Evolutionary conservation across 371 early-diverging fungal genomes (phyloP).

Genomic region (Mortierella sp.): DNA sequence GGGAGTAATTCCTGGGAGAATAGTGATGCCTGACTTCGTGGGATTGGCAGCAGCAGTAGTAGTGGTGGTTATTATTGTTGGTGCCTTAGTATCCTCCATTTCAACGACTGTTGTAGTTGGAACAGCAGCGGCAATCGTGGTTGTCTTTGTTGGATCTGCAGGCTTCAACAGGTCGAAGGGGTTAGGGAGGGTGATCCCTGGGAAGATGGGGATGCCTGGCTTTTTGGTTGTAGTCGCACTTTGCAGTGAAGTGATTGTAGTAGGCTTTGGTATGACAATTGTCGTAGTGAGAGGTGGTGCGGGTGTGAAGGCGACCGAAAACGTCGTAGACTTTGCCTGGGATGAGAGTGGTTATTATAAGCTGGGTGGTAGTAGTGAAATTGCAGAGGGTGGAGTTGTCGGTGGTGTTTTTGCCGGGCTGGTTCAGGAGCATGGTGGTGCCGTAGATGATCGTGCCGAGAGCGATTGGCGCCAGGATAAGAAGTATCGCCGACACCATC

Average conservation of each 20-base stretch:
- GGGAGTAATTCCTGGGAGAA: background rate
- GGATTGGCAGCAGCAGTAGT: background rate
- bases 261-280: background rate
- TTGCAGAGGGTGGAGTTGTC: background rate
- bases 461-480: slow-evolving; percentile 14
- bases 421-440: background rate
- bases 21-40: background rate
- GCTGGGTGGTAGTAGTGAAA: background rate
- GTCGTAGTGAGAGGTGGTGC: background rate
- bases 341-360: background rate
- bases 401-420: background rate
- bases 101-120: background rate
- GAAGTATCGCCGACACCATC: slow-evolving; percentile 7
- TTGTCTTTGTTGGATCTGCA: background rate
- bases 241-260: background rate
- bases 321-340: background rate
- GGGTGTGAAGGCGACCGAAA: background rate
- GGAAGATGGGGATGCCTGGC: background rate
- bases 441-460: slow-evolving; percentile 21
- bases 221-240: background rate
- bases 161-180: background rate
- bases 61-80: background rate
- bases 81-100: background rate
- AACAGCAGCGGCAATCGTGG: background rate
- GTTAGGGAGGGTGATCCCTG: background rate